These are phyloP conservation scores for Neurospora sp. DNA, from an alignment of 495 filamentous ascomycete genomes.

Conservation along the genomic window DNA sequence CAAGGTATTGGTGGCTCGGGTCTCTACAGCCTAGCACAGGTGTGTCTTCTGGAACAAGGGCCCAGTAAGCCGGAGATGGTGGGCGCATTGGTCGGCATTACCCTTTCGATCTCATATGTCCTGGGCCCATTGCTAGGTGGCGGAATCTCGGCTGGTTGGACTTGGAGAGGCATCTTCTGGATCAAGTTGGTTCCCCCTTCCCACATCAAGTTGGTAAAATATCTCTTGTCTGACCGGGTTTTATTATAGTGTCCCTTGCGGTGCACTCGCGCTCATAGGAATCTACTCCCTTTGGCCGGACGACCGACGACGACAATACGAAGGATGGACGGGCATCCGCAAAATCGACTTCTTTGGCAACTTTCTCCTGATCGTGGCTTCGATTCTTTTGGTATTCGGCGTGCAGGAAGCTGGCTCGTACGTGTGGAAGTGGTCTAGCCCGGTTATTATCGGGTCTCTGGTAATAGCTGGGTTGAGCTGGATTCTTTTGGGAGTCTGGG, in stretches of 20 bases:
- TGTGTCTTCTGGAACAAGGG: slow-evolving; percentile 45
- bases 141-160: slow-evolving; percentile 48
- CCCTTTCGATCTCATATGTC: slow-evolving; percentile 34
- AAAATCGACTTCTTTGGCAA: slow-evolving; percentile 50
- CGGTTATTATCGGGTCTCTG: slow-evolving; percentile 32
- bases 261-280: slow-evolving; percentile 42
- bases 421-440: slow-evolving; percentile 34
- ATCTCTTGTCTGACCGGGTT: not conserved
- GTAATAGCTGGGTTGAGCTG: slow-evolving; percentile 36
- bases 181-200: slow-evolving; percentile 42
- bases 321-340: slow-evolving; percentile 16
- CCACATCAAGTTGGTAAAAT: fast-evolving
- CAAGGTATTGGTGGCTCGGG: slow-evolving; percentile 54
- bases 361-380: slow-evolving; percentile 40
- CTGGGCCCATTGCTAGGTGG: slow-evolving; percentile 63
- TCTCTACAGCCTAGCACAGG: slow-evolving; percentile 44
- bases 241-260: slow-evolving; percentile 43
- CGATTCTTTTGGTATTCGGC: slow-evolving; percentile 46
- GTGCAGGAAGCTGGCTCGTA: slow-evolving; percentile 46
- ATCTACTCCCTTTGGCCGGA: slow-evolving; percentile 44
- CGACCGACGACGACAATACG: slow-evolving; percentile 14
- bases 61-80: slow-evolving; percentile 36
- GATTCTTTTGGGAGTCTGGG: slow-evolving; percentile 36
- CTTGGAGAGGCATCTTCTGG: slow-evolving; percentile 65
- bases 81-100: slow-evolving; percentile 33